Evolutionary conservation across 106 monocot species (phyloP).

Genomic region (Hemerocallis citrina): DNA sequence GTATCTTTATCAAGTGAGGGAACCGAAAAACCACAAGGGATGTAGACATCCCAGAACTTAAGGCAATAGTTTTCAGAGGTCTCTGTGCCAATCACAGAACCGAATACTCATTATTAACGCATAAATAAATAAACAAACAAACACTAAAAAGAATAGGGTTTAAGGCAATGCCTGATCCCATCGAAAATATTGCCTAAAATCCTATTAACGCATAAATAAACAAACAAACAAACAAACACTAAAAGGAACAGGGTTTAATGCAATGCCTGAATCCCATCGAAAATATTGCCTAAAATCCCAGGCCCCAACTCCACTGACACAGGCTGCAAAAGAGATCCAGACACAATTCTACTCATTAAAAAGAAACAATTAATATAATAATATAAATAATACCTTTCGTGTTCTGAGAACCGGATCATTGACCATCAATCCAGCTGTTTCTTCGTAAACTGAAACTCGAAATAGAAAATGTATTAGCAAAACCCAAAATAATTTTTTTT

Average conservation of each 20-base stretch:
- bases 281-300: slow-evolving; percentile 98
- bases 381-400: slow-evolving; percentile 54
- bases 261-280: slow-evolving; percentile 97
- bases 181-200: slow-evolving; percentile 99
- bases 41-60: slow-evolving; percentile 98
- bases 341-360: not conserved
- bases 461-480: no score
- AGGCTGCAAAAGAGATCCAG: slow-evolving; percentile 43
- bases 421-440: slow-evolving; percentile 94
- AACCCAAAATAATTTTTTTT: no score
- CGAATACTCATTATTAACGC: no score
- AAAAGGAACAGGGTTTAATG: not conserved
- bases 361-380: not conserved
- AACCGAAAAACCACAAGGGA: slow-evolving; percentile 98
- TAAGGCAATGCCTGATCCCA: slow-evolving; percentile 76
- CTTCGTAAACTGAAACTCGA: slow-evolving; percentile 79
- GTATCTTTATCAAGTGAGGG: slow-evolving; percentile 94
- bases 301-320: slow-evolving; percentile 98
- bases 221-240: not conserved
- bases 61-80: slow-evolving; percentile 91
- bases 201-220: slow-evolving; percentile 23
- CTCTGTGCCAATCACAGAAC: slow-evolving; percentile 31
- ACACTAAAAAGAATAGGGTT: not conserved
- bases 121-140: not conserved
- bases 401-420: slow-evolving; percentile 98